Conservation (phyloP, 2,329 filamentous ascomycete genomes). For the Thielaviopsis populi region DNA sequence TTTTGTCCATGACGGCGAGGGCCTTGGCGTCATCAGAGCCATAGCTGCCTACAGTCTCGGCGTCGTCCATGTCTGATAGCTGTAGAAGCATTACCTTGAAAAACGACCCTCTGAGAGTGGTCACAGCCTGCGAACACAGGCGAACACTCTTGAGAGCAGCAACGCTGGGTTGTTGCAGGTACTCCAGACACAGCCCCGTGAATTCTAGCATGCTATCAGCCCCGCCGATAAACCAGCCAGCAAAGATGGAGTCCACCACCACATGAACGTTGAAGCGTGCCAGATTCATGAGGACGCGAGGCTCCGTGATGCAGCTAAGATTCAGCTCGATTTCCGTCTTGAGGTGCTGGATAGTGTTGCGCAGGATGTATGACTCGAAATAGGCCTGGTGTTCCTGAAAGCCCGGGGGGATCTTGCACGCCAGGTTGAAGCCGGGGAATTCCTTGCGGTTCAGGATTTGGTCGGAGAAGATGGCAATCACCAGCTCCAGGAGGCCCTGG, state of each 20-base stretch:
- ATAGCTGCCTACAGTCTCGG: neutral
- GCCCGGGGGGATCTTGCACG: conserved; percentile 75
- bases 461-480: conserved; percentile 68
- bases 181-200: conserved; percentile 69
- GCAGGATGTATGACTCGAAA: conserved; percentile 80
- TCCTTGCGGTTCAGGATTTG: conserved; percentile 78
- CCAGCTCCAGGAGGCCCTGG: conserved; percentile 61
- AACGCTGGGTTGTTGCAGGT: conserved; percentile 73
- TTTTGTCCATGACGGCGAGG: conserved; percentile 65
- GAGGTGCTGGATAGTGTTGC: conserved; percentile 57
- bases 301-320: conserved; percentile 60
- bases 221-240: conserved; percentile 91
- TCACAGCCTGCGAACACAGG: conserved; percentile 74
- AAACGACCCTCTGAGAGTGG: conserved; percentile 60
- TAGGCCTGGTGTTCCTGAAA: conserved; percentile 91
- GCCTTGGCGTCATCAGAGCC: conserved; percentile 27
- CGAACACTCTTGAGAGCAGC: conserved; percentile 70
- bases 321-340: conserved; percentile 55
- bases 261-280: conserved; percentile 59
- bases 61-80: conserved; percentile 67
- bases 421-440: conserved; percentile 74
- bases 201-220: conserved; percentile 75
- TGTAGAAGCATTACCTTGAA: conserved; percentile 65
- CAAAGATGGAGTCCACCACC: conserved; percentile 78
- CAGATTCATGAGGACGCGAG: conserved; percentile 73